Percentiles rank a stretch among this genome's conserved stretches.
Evolutionary conservation across 768 basidiomycete species (phyloP).

Genomic region (Amanita inopinata): DNA sequence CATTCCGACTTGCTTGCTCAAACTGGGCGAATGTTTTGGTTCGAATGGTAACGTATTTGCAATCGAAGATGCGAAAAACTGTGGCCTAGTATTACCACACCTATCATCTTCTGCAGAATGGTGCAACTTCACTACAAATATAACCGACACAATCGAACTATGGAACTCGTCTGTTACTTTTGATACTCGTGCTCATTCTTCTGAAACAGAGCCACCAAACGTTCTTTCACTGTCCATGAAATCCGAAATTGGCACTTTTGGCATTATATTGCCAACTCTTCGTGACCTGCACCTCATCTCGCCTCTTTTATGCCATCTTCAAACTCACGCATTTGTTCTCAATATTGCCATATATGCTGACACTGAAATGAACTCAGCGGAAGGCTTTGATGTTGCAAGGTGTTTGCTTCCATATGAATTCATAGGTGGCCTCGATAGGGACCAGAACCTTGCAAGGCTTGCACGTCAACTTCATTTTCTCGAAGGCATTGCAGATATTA

Average conservation of each 20-base stretch:
- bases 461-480: no score
- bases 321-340: constrained; percentile 19
- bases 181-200: no score
- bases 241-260: constrained; percentile 18
- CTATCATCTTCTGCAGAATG: background rate
- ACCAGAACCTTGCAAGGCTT: background rate
- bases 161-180: background rate
- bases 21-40: background rate
- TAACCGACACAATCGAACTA: background rate
- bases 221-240: background rate
- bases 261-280: constrained; percentile 24
- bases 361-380: background rate
- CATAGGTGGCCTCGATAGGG: background rate
- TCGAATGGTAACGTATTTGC: no score
- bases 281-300: constrained; percentile 25
- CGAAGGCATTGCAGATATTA: background rate
- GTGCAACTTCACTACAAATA: background rate
- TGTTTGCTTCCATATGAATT: background rate
- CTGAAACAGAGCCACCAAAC: background rate
- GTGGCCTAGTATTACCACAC: constrained; percentile 1
- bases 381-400: background rate
- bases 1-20: constrained; percentile 24
- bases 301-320: constrained; percentile 27
- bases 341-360: constrained; percentile 22
- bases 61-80: background rate